Conservation (phyloP, 2,329 filamentous ascomycete species). For the Leptographium radiaticola region DNA sequence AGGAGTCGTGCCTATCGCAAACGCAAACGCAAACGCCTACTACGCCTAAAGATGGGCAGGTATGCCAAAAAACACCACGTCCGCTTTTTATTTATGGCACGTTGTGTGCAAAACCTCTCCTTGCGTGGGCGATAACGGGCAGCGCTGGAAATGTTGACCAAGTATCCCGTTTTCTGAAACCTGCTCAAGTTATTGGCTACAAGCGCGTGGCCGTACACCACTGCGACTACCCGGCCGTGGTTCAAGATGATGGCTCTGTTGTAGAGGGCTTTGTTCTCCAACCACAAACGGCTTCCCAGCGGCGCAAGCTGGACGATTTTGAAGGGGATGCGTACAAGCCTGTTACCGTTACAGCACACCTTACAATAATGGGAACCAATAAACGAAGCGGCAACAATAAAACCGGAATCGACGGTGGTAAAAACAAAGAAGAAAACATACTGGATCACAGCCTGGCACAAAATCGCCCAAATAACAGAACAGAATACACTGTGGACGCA, state of each 20-base stretch:
- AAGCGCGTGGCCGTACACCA: conserved; percentile 10
- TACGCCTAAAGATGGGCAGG: too few species aligned
- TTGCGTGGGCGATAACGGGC: conserved; percentile 18
- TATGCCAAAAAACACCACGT: conserved; percentile 9
- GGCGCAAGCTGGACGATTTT: conserved; percentile 21
- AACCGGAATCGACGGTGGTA: not conserved
- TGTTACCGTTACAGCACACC: conserved; percentile 3
- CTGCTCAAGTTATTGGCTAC: conserved; percentile 12
- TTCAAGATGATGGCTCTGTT: conserved; percentile 9
- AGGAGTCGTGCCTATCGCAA: too few species aligned
- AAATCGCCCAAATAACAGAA: too few species aligned
- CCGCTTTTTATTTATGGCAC: conserved; percentile 19
- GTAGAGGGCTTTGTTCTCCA: conserved; percentile 16
- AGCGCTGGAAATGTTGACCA: conserved; percentile 12
- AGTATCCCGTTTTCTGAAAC: conserved; percentile 5
- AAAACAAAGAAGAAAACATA: too few species aligned
- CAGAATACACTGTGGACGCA: not conserved
- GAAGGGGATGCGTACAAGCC: conserved; percentile 16
- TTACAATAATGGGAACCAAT: not conserved
- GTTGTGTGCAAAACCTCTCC: conserved; percentile 15
- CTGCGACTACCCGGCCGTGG: conserved; percentile 16
- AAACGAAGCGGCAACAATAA: not conserved
- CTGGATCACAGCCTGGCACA: too few species aligned
- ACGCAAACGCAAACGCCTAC: too few species aligned
- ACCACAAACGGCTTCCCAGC: conserved; percentile 13